A percentile compares a stretch with the other conserved stretches of the same genome.
phyloP scores from a whole-genome alignment of 2,329 filamentous ascomycete species.

The Aspergillus jensenii region DNA sequence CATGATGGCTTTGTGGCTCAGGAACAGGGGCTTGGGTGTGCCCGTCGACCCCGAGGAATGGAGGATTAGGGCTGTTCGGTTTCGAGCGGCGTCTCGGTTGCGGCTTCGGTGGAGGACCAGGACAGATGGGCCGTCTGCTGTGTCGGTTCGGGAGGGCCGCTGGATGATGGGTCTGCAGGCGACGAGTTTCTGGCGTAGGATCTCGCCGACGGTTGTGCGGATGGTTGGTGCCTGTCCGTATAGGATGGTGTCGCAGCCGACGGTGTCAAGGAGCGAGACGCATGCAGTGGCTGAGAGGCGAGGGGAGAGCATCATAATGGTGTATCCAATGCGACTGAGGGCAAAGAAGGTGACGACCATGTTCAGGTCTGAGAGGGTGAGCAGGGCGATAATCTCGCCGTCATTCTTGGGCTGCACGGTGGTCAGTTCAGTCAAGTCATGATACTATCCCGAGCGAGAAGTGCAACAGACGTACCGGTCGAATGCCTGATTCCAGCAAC shows the following conservation, averaged over 20 bases:
- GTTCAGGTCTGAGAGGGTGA: conserved; percentile 43
- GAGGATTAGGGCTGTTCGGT: conserved; percentile 41
- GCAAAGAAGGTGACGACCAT: conserved; percentile 48
- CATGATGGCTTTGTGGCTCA: conserved; percentile 44
- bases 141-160: conserved; percentile 6
- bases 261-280: conserved; percentile 39
- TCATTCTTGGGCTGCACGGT: conserved; percentile 18
- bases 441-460: not conserved
- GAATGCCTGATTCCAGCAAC: conserved; percentile 27
- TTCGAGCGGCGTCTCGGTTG: conserved; percentile 28
- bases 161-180: conserved; percentile 26
- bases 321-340: conserved; percentile 46
- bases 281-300: conserved; percentile 44
- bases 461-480: conserved; percentile 10
- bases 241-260: conserved; percentile 37
- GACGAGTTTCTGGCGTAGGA: conserved; percentile 25
- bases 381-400: conserved; percentile 35
- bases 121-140: conserved; percentile 14
- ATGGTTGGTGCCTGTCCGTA: conserved; percentile 37
- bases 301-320: conserved; percentile 45
- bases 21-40: conserved; percentile 46
- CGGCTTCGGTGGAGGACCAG: conserved; percentile 19
- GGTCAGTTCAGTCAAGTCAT: not conserved
- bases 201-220: conserved; percentile 30
- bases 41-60: conserved; percentile 53